Evolutionary conservation across 177 flowering plant genomes (phyloP).

Genomic region (Vitis hybrid): DNA sequence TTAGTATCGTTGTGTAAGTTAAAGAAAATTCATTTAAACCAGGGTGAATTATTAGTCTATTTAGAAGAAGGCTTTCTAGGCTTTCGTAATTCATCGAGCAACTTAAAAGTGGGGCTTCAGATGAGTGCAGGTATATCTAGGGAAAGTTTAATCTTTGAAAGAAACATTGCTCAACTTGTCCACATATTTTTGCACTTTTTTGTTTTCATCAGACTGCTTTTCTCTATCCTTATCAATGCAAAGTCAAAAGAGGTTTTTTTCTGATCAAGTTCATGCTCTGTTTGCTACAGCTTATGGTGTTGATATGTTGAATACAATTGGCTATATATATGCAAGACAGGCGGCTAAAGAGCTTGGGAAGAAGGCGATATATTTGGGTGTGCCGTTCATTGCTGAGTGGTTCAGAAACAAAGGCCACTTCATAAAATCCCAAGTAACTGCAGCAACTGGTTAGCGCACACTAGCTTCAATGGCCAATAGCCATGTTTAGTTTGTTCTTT

Average conservation of each 20-base stretch:
- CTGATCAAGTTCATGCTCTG: slow-evolving; percentile 7
- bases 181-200: background rate
- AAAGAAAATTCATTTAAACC: too few relatives aligned
- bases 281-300: slow-evolving; percentile 80
- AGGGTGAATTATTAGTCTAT: too few relatives aligned
- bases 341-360: slow-evolving; percentile 98
- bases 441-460: slow-evolving; percentile 76
- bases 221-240: background rate
- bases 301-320: slow-evolving; percentile 94
- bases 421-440: slow-evolving; percentile 97
- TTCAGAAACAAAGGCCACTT: slow-evolving; percentile 98
- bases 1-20: too few relatives aligned
- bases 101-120: too few relatives aligned
- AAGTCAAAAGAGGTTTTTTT: background rate
- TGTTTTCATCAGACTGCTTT: background rate
- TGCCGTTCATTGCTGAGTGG: slow-evolving; percentile 98
- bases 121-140: background rate
- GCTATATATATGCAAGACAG: slow-evolving; percentile 92
- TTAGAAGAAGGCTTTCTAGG: too few relatives aligned
- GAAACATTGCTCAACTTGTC: background rate
- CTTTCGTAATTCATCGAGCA: too few relatives aligned
- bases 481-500: background rate
- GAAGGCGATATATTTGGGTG: slow-evolving; percentile 87
- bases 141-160: background rate
- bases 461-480: slow-evolving; percentile 5